Evolutionary conservation across 257 asterid species (phyloP), one percentile per base, ranked within the genome.

Genomic region (Agastache rugosa): DNA sequence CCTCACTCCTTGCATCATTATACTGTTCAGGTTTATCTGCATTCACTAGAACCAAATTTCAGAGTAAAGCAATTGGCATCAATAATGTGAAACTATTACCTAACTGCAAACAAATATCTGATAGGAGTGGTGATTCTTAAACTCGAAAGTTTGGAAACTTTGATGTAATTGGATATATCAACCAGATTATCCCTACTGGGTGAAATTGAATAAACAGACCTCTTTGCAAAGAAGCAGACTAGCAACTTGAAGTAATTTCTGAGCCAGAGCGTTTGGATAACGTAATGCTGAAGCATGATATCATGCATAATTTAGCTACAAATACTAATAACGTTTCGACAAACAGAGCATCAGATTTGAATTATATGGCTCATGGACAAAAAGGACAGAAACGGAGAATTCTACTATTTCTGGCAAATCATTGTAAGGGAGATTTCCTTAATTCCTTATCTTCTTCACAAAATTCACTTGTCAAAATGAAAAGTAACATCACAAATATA

Each of bases 21-120:
- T 67, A 59, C 69, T 75, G 77, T 58, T 76, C 77, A 45, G 59
- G 67, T 69, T 2, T 63, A 65, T 75, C 93, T 89, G 88, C 78
- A 69, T 47, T 60, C 27, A 67, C 15, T 25, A 12, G 55, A 73
- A 68, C 44, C 17, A 75, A 67, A 59, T 50, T 58, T 66, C 37
- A 27, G 65, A 62, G 54, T 12, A 55, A 15, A 75, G 37, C 39
- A 67, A 11, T 71, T 64, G 37, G 48, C n/a, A 35, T 12, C 17
- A 58, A 41, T 60, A 22, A 54, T 50, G 34, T 44, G 54, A 61
- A 15, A 58, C 14, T 23, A 62, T 25, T 58, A 10, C 71, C n/a
- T 23, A 54, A 19, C 55, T 3, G 50, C 44, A 12, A 67, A 19
- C 16, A 27, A 62, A 31, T 34, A 23, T 63, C 47, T 20, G 29